These are phyloP conservation scores for Sugiyamaella marilandica DNA, from an alignment of 805 yeast species.

Conservation along the genomic window DNA sequence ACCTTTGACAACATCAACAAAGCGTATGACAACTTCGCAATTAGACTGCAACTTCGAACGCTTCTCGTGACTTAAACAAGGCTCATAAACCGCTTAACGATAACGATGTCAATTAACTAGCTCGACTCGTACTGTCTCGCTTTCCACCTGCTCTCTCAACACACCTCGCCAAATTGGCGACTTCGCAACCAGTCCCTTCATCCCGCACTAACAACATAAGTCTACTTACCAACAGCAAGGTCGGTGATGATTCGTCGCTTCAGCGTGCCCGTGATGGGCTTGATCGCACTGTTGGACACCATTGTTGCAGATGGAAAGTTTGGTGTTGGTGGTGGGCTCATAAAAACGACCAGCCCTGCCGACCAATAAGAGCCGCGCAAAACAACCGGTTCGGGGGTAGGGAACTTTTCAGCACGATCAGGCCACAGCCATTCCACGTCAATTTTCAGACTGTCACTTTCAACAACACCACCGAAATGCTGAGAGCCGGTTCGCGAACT, in stretches of 20 bases:
- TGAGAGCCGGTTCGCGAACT: conserved; percentile 17
- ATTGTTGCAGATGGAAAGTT: conserved; percentile 11
- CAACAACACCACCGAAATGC: conserved; percentile 8
- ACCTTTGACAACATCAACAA: too few species aligned
- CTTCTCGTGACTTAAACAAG: too few species aligned
- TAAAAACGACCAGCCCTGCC: not conserved
- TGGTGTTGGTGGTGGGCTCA: not conserved
- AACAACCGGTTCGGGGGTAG: not conserved
- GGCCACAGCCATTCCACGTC: not conserved
- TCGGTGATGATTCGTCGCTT: conserved; percentile 79
- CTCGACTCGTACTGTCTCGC: too few species aligned
- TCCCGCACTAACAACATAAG: not conserved
- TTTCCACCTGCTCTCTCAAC: too few species aligned
- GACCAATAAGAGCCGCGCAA: not conserved
- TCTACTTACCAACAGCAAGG: conserved; percentile 59
- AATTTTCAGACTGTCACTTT: not conserved
- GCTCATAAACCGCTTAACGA: too few species aligned
- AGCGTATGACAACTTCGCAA: too few species aligned
- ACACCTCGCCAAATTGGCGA: too few species aligned
- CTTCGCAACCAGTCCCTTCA: not conserved
- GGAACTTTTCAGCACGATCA: conserved; percentile 1
- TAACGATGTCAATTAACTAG: too few species aligned
- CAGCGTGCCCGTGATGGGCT: conserved; percentile 81
- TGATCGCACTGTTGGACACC: conserved; percentile 39
- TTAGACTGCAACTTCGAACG: too few species aligned